Conservation (phyloP, 1,139 yeast species). For the Pichia sp. region DNA sequence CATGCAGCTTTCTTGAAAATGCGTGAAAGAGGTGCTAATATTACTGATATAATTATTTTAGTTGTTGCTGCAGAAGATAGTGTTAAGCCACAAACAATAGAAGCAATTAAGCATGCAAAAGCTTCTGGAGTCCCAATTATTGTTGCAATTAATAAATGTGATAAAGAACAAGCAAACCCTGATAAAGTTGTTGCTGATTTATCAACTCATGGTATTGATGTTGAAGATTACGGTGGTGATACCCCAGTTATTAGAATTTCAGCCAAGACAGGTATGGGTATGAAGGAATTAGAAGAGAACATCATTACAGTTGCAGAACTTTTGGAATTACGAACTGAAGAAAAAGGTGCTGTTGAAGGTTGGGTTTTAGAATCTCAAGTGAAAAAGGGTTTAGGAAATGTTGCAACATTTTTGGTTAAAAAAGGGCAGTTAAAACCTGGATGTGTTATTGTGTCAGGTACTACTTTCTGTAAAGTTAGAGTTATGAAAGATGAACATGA, state of each 20-base stretch:
- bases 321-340: constrained; percentile 63
- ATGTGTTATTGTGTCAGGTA: constrained; percentile 71
- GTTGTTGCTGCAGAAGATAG: constrained; percentile 99
- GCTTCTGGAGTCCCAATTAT: constrained; percentile 78
- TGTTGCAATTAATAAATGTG: constrained; percentile 91
- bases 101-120: constrained; percentile 90
- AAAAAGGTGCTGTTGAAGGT: constrained; percentile 62
- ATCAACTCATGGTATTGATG: constrained; percentile 69
- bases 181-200: constrained; percentile 74
- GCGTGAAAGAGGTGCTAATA: constrained; percentile 94
- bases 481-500: constrained; percentile 77
- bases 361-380: constrained; percentile 86
- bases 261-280: constrained; percentile 71
- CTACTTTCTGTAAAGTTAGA: constrained; percentile 78
- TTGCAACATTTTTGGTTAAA: constrained; percentile 77
- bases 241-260: constrained; percentile 85
- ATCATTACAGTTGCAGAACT: constrained; percentile 79
- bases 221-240: constrained; percentile 94
- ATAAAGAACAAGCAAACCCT: constrained; percentile 65
- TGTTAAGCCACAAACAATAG: constrained; percentile 95
- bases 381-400: constrained; percentile 76
- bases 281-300: constrained; percentile 87
- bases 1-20: constrained; percentile 94
- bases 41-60: constrained; percentile 84
- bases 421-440: constrained; percentile 75